Evolutionary conservation across 2,329 filamentous ascomycete genomes (phyloP), one percentile per base, ranked within the genome.

Genomic region (Fusarium transvaalense): DNA sequence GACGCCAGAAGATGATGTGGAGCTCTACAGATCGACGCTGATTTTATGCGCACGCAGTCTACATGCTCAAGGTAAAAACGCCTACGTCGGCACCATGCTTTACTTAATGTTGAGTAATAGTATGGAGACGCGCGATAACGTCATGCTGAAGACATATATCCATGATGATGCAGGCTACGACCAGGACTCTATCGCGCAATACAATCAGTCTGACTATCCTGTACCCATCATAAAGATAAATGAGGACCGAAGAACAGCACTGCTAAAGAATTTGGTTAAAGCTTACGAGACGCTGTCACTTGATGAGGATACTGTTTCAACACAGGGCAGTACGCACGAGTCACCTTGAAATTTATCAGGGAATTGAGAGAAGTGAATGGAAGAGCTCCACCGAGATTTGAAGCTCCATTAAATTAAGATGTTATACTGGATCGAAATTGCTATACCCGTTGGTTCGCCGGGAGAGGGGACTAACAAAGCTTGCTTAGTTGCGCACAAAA

Each of bases 191-290:
- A 45, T 45, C 12, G 15, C 21, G 5, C 7, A 29, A 2, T 43
- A 54, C 10, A 54, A 42, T 7, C 51, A 35, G 31, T 42, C 51
- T 7, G 14, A 54, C 3, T 54, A 29, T 4, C 29, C 32, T 2
- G 38, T 45, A 5, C 51, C 51, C 13, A 54, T 45, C 17, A 45
- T 54, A 0, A 54, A 37, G n/a, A 45, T 54, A 17, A 37, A 54
- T 6, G 51, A 54, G 21, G 39, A 54, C 13, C 51, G 14, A 2
- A 25, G 39, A 15, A 45, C 39, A 10, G 39, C 31, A 10, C 21
- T 45, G 8, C 10, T 54, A 7, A 31, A 10, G 10, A 43, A 54
- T 13, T 23, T 54, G 21, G 39, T 54, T 0, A 45, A 58, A 17
- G 5, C 5, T 4, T 48, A 48, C 1, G 45, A 48, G 15, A 21